Conservation (phyloP, 1,139 yeast species). For the Protomyces macrosporus region DNA sequence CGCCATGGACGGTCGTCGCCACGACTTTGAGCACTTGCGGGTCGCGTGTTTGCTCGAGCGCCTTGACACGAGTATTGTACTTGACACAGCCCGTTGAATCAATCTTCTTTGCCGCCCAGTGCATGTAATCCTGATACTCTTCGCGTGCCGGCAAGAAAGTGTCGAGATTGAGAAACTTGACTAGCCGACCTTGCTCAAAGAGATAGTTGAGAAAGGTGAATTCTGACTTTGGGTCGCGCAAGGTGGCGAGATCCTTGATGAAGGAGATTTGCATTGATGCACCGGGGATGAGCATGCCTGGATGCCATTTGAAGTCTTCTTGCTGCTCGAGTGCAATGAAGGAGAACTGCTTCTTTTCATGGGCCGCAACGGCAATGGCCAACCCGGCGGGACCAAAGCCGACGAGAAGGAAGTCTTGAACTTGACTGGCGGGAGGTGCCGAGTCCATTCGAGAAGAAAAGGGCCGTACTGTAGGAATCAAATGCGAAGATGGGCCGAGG, state of each 20-base stretch:
- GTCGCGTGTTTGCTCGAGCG: constrained; percentile 22
- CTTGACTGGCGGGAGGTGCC: too few species aligned
- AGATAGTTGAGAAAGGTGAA: constrained; percentile 34
- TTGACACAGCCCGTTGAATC: constrained; percentile 25
- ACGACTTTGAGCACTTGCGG: constrained; percentile 2
- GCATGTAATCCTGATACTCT: constrained; percentile 34
- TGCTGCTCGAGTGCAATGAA: constrained; percentile 32
- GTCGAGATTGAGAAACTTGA: constrained; percentile 32
- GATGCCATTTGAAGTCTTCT: constrained; percentile 32
- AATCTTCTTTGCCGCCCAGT: constrained; percentile 34
- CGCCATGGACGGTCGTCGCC: constrained; percentile 4
- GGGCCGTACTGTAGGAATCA: too few species aligned
- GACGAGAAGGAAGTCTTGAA: constrained; percentile 31
- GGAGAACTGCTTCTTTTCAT: constrained; percentile 24
- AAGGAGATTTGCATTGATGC: constrained; percentile 34
- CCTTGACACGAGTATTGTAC: constrained; percentile 29
- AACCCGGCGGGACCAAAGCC: constrained; percentile 35
- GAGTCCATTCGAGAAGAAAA: too few species aligned
- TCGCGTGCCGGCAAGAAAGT: constrained; percentile 34
- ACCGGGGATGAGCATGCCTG: constrained; percentile 35
- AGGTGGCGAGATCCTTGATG: constrained; percentile 34
- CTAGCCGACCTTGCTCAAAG: constrained; percentile 31
- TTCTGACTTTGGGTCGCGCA: constrained; percentile 33
- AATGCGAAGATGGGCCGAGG: too few species aligned
- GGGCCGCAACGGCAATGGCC: constrained; percentile 34